Evolutionary conservation across 768 basidiomycete genomes (phyloP), one percentile per base, ranked within the genome.

Genomic region (Suillus plorans): DNA sequence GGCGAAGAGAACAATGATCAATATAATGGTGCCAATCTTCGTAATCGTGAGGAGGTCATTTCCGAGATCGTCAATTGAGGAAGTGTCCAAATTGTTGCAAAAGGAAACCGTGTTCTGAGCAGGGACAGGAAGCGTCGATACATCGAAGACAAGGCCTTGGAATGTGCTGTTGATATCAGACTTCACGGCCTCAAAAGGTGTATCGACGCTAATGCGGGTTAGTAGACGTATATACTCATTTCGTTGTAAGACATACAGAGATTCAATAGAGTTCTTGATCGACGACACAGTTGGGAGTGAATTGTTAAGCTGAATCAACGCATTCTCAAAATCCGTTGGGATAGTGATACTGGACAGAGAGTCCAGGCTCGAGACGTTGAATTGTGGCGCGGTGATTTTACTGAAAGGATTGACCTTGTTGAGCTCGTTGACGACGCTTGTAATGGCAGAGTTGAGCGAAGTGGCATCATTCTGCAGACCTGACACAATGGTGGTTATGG

Each of bases 141-240:
- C 81, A 70, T 92, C 83, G 76, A 95, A 91, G 42, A 81, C 79
- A 47, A 96, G 81, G n/a, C 84, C 84, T 37, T 83, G 71, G 67
- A 97, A 91, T 0, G 94, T 95, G 64, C 88, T 83, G 72, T 97
- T 97, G 76, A 99, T 95, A 59, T 96, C 92, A 66, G 86, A 80
- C 76, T 95, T 97, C 61, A 98, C 76, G 4, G 86, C 80, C 71
- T 97, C 92, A 72, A 99, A 97, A 0, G 97, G 97, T 0, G 85
- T 89, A 72, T 91, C 87, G 68, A 97, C 85, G 63, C 90, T 94
- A 60, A 5, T 12, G 65, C 10, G 28, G 37, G 28, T 59, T 42
- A 5, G 55, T 63, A 63, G 62, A 62, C 25, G 42, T 25, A 28
- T 13, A 61, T 39, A 53, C 53, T 53, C 28, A 31, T 18, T 59